These are phyloP conservation scores for Saposhnikovia divaricata DNA, from an alignment of 129 eudicot species.

Conservation along the genomic window DNA sequence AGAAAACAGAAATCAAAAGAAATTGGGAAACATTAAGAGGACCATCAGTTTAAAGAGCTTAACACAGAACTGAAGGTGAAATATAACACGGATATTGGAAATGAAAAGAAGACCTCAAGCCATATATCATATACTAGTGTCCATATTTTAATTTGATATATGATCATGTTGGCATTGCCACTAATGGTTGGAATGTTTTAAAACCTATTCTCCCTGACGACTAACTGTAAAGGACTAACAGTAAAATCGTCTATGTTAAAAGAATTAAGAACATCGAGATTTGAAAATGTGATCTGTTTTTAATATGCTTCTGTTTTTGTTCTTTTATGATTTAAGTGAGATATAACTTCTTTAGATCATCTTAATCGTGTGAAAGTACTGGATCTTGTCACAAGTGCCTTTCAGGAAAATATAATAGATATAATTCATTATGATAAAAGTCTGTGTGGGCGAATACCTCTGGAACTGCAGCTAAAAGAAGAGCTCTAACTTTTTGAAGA, in stretches of 20 bases:
- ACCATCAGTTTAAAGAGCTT: background rate
- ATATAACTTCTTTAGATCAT: background rate
- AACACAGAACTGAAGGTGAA: background rate
- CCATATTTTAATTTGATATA: background rate
- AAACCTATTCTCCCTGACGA: background rate
- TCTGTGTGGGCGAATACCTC: slow-evolving; percentile 28
- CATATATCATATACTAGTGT: background rate
- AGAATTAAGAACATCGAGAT: background rate
- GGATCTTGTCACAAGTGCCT: background rate
- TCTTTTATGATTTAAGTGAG: background rate
- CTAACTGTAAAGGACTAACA: background rate
- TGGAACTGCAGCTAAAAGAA: slow-evolving; percentile 45
- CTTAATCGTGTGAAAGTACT: background rate
- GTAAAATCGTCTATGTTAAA: background rate
- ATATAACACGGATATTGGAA: background rate
- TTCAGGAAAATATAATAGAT: background rate
- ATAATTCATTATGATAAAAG: background rate
- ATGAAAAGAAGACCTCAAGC: background rate
- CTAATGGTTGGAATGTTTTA: background rate
- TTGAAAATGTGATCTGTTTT: background rate
- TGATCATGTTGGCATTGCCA: too few relatives aligned
- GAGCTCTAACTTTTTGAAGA: slow-evolving; percentile 46
- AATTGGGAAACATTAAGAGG: background rate
- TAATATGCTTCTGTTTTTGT: background rate
- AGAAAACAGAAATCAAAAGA: background rate